phyloP scores from a whole-genome alignment of 2,329 filamentous ascomycete genomes.

The Microascus cirrosus region DNA sequence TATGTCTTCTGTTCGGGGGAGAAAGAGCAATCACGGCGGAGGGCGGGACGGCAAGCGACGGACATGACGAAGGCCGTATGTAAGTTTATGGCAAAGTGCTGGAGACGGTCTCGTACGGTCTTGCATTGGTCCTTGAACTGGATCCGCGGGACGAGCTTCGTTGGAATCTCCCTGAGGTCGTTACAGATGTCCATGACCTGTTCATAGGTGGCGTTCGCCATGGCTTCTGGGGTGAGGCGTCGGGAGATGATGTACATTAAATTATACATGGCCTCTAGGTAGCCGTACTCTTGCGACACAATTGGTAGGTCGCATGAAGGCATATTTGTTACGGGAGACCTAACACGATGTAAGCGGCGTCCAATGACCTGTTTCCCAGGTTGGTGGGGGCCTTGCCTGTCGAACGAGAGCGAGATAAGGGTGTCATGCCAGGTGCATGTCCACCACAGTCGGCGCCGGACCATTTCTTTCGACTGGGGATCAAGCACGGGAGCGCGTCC shows the following conservation, averaged over 20 bases:
- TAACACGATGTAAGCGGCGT: slow-evolving; percentile 6
- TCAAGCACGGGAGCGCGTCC: slow-evolving; percentile 21
- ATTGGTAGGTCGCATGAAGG: slow-evolving; percentile 42
- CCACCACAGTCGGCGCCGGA: slow-evolving; percentile 50
- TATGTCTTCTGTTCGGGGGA: slow-evolving; percentile 39
- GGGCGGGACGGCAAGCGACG: slow-evolving; percentile 51
- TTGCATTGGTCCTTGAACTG: slow-evolving; percentile 52
- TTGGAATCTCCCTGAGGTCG: slow-evolving; percentile 39
- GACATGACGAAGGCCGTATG: slow-evolving; percentile 57
- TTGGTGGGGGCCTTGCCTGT: slow-evolving; percentile 30
- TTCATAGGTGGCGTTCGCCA: slow-evolving; percentile 34
- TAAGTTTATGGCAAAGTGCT: slow-evolving; percentile 53
- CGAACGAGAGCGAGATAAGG: slow-evolving; percentile 54
- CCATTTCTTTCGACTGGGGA: slow-evolving; percentile 37
- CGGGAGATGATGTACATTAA: slow-evolving; percentile 50
- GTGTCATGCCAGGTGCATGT: slow-evolving; percentile 58
- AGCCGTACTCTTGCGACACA: slow-evolving; percentile 37
- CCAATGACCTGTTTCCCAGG: not conserved
- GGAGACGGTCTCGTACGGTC: slow-evolving; percentile 49
- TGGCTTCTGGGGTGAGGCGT: slow-evolving; percentile 42
- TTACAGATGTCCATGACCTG: slow-evolving; percentile 48
- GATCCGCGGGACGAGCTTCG: slow-evolving; percentile 37
- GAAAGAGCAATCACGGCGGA: slow-evolving; percentile 42
- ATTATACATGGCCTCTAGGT: slow-evolving; percentile 55
- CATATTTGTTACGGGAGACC: slow-evolving; percentile 46